Evolutionary conservation across 106 monocot genomes (phyloP).

Genomic region (Gastrodia elata): DNA sequence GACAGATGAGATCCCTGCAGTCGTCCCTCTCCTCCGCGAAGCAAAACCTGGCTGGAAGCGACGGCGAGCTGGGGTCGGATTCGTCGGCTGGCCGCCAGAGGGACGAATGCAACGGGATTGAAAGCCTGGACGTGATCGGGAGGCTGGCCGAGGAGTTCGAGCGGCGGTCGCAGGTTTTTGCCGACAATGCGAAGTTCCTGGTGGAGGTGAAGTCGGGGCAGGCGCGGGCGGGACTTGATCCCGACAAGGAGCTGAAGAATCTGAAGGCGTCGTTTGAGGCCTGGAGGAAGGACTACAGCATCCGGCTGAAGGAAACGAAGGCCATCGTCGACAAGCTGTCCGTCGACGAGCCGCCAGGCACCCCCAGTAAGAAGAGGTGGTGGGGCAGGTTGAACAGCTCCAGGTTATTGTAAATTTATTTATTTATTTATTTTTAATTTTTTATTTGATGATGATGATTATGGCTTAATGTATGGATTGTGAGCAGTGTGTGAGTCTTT

Average conservation of each 20-base stretch:
- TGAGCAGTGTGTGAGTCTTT: too few species aligned
- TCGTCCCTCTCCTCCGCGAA: slow-evolving; percentile 75
- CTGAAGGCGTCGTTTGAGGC: slow-evolving; percentile 66
- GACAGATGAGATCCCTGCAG: slow-evolving; percentile 86
- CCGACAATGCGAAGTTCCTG: slow-evolving; percentile 68
- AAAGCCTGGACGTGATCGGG: slow-evolving; percentile 28
- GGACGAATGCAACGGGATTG: slow-evolving; percentile 4
- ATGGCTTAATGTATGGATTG: too few species aligned
- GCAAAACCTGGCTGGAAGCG: slow-evolving; percentile 59
- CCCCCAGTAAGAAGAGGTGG: slow-evolving; percentile 50
- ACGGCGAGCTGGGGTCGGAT: slow-evolving; percentile 35
- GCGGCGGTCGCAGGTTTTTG: slow-evolving; percentile 55
- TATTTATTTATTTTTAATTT: too few species aligned
- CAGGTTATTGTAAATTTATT: slow-evolving; percentile 20
- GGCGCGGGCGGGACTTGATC: slow-evolving; percentile 61
- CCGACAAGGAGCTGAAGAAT: slow-evolving; percentile 63
- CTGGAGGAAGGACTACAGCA: slow-evolving; percentile 79
- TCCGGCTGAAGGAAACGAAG: slow-evolving; percentile 55
- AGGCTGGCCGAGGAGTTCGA: slow-evolving; percentile 74
- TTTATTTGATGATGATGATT: too few species aligned
- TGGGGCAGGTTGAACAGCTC: slow-evolving; percentile 57
- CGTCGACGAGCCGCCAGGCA: slow-evolving; percentile 16
- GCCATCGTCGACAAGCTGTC: slow-evolving; percentile 33
- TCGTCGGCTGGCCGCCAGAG: slow-evolving; percentile 37
- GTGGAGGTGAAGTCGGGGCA: slow-evolving; percentile 94